These are phyloP conservation scores for Tetrahymena elliotti DNA, from an alignment of 73 alveolate species.

Conservation along the genomic window DNA sequence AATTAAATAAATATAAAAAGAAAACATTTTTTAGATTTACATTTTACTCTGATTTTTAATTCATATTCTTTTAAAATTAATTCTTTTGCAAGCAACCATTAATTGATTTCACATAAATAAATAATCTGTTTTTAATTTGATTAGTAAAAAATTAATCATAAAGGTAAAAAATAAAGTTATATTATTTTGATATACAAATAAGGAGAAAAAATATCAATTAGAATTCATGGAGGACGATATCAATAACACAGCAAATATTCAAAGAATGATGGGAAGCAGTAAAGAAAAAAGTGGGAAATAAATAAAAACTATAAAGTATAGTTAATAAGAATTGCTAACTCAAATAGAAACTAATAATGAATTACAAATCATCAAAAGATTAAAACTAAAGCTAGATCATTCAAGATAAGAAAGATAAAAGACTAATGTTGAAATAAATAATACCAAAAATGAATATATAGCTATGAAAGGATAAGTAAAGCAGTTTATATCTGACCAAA, in stretches of 20 bases:
- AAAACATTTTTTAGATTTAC: too few species aligned
- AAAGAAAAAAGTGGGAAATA: neutral
- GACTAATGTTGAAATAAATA: neutral
- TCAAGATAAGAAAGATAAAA: neutral
- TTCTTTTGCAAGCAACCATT: neutral
- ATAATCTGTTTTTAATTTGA: neutral
- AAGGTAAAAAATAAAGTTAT: neutral
- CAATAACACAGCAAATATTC: neutral
- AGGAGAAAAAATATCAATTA: neutral
- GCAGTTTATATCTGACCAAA: neutral
- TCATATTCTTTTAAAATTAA: too few species aligned
- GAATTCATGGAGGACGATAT: neutral
- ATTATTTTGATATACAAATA: neutral
- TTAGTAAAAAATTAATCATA: neutral
- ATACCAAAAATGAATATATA: neutral
- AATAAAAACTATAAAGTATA: neutral
- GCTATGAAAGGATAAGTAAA: neutral
- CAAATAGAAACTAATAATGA: neutral
- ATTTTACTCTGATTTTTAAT: too few species aligned
- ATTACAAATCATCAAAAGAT: neutral
- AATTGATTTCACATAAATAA: too few species aligned
- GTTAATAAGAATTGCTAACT: neutral
- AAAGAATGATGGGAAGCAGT: neutral
- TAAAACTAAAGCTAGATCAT: neutral
- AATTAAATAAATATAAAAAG: too few species aligned